A percentile compares a stretch with the other conserved stretches of the same genome.
These are phyloP conservation scores for Trichoderma lentiforme DNA, from an alignment of 2,329 filamentous ascomycete species.

Conservation along the genomic window DNA sequence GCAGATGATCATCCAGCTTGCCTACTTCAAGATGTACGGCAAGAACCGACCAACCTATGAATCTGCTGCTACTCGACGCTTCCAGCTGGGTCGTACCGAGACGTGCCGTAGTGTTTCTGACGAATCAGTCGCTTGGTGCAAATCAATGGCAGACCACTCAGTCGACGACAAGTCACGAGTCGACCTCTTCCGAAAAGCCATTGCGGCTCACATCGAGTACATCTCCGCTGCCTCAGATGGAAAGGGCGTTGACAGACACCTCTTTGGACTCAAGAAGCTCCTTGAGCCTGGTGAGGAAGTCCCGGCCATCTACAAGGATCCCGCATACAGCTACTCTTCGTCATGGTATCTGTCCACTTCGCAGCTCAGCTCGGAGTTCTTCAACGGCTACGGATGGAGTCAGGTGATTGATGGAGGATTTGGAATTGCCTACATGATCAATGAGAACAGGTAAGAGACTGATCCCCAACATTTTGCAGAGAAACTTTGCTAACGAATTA, in stretches of 20 bases:
- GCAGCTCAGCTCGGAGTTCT: conserved; percentile 93
- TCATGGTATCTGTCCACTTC: conserved; percentile 88
- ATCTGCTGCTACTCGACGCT: conserved; percentile 88
- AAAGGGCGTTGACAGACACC: conserved; percentile 89
- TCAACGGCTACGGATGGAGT: conserved; percentile 98
- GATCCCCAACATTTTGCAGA: background rate
- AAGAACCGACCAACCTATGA: conserved; percentile 97
- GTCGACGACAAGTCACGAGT: conserved; percentile 63
- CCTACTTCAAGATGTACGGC: conserved; percentile 99
- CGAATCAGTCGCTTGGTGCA: conserved; percentile 86
- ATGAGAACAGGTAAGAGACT: conserved; percentile 75
- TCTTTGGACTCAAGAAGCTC: conserved; percentile 95
- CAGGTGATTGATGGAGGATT: conserved; percentile 96
- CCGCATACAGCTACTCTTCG: conserved; percentile 75
- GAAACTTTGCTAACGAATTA: background rate
- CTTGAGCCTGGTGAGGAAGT: conserved; percentile 75
- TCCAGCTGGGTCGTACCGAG: conserved; percentile 94
- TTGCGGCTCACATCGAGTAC: conserved; percentile 83
- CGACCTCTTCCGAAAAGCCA: conserved; percentile 75
- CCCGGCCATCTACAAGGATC: conserved; percentile 82
- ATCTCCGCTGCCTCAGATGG: conserved; percentile 86
- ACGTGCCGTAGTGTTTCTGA: conserved; percentile 91
- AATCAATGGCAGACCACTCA: conserved; percentile 71
- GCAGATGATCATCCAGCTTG: conserved; percentile 97
- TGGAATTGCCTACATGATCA: conserved; percentile 99